Conservation (phyloP, 306 rosid genomes). For the Urtica urens region DNA sequence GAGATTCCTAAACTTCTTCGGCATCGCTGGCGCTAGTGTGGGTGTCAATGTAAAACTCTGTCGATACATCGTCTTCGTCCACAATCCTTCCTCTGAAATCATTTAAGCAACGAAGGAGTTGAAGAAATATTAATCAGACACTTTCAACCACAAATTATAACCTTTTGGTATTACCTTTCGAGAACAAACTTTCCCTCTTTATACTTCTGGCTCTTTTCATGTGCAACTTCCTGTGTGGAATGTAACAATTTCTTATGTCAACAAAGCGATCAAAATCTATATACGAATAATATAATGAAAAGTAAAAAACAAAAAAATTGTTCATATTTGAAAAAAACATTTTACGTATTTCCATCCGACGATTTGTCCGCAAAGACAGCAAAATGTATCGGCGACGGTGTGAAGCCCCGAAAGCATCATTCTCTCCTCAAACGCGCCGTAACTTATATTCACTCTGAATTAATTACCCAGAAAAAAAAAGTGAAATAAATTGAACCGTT, state of each 20-base stretch:
- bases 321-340: constrained; percentile 18
- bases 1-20: constrained; percentile 45
- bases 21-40: constrained; percentile 47
- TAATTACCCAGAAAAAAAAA: not conserved
- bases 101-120: constrained; percentile 4
- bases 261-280: too few species aligned
- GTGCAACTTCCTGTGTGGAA: constrained; percentile 57
- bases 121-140: not conserved
- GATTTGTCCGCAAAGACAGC: constrained; percentile 85
- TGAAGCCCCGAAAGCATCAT: constrained; percentile 74
- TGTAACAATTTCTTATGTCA: too few species aligned
- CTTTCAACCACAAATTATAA: not conserved
- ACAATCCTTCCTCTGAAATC: constrained; percentile 62
- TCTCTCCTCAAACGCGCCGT: constrained; percentile 63
- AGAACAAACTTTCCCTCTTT: constrained; percentile 92
- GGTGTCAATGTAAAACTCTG: constrained; percentile 49
- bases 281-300: too few species aligned
- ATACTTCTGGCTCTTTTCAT: constrained; percentile 71
- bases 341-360: constrained; percentile 96
- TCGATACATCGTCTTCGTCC: constrained; percentile 48
- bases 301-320: too few species aligned
- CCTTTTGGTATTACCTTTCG: constrained; percentile 52
- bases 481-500: too few species aligned
- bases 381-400: constrained; percentile 69
- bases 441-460: constrained; percentile 51